Evolutionary conservation across 805 yeast genomes (phyloP).

Genomic region (Cyberlindnera bimundalis): DNA sequence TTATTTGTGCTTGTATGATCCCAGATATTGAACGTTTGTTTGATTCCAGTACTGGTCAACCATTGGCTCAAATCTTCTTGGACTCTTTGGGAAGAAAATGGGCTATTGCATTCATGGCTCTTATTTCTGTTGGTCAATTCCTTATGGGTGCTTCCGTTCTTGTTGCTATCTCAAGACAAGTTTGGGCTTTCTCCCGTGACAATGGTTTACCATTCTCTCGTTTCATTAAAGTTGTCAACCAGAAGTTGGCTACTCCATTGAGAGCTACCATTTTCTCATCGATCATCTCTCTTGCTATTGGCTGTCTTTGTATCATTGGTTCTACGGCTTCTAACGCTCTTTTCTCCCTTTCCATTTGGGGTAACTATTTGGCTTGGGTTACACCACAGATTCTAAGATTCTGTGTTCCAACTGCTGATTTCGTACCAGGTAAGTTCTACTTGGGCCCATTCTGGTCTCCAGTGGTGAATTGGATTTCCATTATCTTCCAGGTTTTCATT

Average conservation of each 20-base stretch:
- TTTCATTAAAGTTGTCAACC: conserved; percentile 54
- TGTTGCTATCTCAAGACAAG: conserved; percentile 61
- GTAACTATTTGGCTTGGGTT: conserved; percentile 51
- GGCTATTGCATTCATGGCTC: conserved; percentile 62
- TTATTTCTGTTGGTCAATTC: conserved; percentile 58
- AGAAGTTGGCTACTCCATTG: conserved; percentile 55
- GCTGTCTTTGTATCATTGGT: conserved; percentile 39
- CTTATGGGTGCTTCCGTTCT: conserved; percentile 61
- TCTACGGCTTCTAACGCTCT: conserved; percentile 42
- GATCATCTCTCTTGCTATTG: conserved; percentile 33
- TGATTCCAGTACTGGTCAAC: conserved; percentile 48
- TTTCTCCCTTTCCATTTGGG: conserved; percentile 40
- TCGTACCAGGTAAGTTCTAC: conserved; percentile 65
- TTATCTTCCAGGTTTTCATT: conserved; percentile 47
- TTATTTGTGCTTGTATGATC: conserved; percentile 52
- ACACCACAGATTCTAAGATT: conserved; percentile 36
- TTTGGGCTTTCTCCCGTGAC: conserved; percentile 75
- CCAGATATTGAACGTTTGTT: conserved; percentile 41
- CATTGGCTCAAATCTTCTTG: conserved; percentile 60
- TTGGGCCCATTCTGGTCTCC: conserved; percentile 50
- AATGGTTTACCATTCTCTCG: conserved; percentile 64
- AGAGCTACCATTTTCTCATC: conserved; percentile 52
- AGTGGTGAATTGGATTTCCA: conserved; percentile 44
- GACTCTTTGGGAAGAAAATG: conserved; percentile 62
- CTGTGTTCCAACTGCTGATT: conserved; percentile 46